Evolutionary conservation across 2,329 filamentous ascomycete species (phyloP), one percentile per base, ranked within the genome.

Genomic region (Ophiostoma sp.): DNA sequence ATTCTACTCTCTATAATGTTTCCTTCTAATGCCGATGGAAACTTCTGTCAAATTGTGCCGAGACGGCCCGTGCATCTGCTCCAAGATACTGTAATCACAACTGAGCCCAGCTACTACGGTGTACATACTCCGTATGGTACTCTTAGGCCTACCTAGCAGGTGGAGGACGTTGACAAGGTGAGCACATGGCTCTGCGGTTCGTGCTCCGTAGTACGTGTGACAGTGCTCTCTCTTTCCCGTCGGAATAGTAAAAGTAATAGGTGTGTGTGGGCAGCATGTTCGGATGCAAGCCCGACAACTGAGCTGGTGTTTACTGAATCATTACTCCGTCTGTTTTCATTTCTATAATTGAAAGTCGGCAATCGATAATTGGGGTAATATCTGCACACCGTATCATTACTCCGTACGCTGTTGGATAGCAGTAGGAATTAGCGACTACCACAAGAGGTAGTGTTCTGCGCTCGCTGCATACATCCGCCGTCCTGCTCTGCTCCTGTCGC

Each of bases 381-480:
- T 48, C 5, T 20, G 17, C 44, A 20, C 2, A 48, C 44, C 44
- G 15, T 48, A 48, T 48, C 44, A 48, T 48, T 48, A 48, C 17
- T 17, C 20, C 17, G 44, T n/a, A 31, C 27, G 27, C 17, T 48
- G 44, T 48, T 27, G 52, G 23, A 27, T 13, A 57, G 23, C 3
- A 27, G 52, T 27, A 27, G 60, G 60, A 35, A 36, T 36, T n/a
- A 35, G 60, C 33, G 35, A 67, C 20, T 41, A 39, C 65, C 65
- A 48, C 65, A 67, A 67, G 5, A 41, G 65, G 65, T 17, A 67
- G 36, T 67, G 65, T 41, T 67, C 39, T 67, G 65, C 65, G 36
- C 64, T 52, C 57, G 57, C 57, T 62, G 54, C 54, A 60, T 60
- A 27, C 57, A 62, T 35, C 57, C 57, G 57, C 57, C 17, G 11